Evolutionary conservation across 1,284 basidiomycete species (phyloP).

Genomic region (Trichosporon sp.): DNA sequence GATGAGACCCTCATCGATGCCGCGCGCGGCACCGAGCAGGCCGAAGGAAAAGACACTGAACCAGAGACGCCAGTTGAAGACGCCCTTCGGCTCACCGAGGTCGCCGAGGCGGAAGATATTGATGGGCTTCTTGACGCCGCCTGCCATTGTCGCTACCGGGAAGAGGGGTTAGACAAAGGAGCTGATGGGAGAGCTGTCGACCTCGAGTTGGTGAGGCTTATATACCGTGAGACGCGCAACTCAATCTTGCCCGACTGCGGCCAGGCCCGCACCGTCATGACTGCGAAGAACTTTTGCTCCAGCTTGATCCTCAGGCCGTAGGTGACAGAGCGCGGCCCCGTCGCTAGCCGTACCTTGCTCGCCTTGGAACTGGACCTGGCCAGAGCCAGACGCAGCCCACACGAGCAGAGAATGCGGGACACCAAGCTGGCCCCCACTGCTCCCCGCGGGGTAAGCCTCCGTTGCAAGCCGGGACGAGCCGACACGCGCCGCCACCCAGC

Average conservation of each 20-base stretch:
- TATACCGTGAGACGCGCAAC: neutral
- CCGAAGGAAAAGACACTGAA: slow-evolving; percentile 11
- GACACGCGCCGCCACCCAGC: neutral
- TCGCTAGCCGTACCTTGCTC: too few relatives aligned
- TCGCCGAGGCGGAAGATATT: slow-evolving; percentile 16
- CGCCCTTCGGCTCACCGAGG: slow-evolving; percentile 15
- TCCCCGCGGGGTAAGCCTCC: neutral
- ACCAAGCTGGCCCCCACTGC: neutral
- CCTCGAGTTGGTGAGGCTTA: neutral
- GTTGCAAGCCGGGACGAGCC: neutral
- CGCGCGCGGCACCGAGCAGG: slow-evolving; percentile 13
- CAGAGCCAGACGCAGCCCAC: neutral
- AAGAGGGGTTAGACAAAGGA: neutral
- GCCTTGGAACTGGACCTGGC: too few relatives aligned
- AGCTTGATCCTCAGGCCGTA: neutral
- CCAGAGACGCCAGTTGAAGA: slow-evolving; percentile 17
- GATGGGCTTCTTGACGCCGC: slow-evolving; percentile 17
- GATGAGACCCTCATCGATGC: slow-evolving; percentile 17
- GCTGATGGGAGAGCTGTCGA: neutral
- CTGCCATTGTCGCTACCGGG: slow-evolving; percentile 4
- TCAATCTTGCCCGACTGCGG: neutral
- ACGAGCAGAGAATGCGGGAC: neutral
- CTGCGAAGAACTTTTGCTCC: too few relatives aligned
- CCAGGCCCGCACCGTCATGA: neutral
- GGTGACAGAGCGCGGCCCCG: neutral